Evolutionary conservation across 2,329 filamentous ascomycete species (phyloP).

Genomic region (Trichothecium roseum): DNA sequence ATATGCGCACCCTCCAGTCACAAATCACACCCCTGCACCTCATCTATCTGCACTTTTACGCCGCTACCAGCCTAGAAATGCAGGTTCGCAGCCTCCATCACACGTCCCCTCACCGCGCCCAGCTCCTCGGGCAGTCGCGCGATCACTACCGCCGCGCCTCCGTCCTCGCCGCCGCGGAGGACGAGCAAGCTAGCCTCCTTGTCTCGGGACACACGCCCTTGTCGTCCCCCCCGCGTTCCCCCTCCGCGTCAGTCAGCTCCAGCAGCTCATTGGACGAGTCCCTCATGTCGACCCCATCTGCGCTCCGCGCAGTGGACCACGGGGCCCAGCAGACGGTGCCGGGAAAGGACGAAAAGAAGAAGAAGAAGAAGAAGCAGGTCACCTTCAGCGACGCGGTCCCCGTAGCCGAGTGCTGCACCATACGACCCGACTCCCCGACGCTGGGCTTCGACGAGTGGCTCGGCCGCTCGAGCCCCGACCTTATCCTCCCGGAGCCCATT

Average conservation of each 20-base stretch:
- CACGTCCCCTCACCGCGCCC: constrained; percentile 33
- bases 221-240: background rate
- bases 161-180: constrained; percentile 34
- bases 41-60: constrained; percentile 51
- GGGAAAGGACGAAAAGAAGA: constrained; percentile 11
- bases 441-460: constrained; percentile 41
- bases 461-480: constrained; percentile 6
- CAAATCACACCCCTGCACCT: constrained; percentile 26
- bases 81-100: constrained; percentile 38
- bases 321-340: constrained; percentile 1
- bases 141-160: constrained; percentile 40
- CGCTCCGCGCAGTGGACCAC: constrained; percentile 2
- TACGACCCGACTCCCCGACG: constrained; percentile 50
- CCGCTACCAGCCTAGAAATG: constrained; percentile 48
- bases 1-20: constrained; percentile 34
- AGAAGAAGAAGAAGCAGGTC: constrained; percentile 27
- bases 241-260: background rate
- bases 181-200: background rate
- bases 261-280: background rate
- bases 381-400: constrained; percentile 21
- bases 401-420: background rate
- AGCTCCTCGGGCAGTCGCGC: constrained; percentile 39
- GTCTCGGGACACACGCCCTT: background rate
- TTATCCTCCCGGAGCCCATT: constrained; percentile 9
- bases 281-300: constrained; percentile 6